Conservation (phyloP, 148 eudicot species). For the Nepenthes gracilis region DNA sequence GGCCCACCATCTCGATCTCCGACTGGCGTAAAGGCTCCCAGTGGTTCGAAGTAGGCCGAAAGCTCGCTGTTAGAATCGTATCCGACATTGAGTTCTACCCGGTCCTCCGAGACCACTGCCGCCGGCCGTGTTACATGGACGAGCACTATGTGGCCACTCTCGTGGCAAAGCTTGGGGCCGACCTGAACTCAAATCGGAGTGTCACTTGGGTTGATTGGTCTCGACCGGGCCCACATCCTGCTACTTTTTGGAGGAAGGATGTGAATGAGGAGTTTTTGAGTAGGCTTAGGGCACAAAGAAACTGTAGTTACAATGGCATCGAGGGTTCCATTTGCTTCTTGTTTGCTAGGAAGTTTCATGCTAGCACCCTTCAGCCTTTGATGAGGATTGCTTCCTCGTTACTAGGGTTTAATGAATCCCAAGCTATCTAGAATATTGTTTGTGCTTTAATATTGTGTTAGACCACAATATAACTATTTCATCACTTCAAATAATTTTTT, state of each 20-base stretch:
- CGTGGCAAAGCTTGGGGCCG: background rate
- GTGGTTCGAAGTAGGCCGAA: slow-evolving; percentile 13
- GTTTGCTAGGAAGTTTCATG: slow-evolving; percentile 8
- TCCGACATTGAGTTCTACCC: slow-evolving; percentile 10
- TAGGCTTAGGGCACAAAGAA: background rate
- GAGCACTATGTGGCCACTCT: slow-evolving; percentile 14
- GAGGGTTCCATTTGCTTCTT: background rate
- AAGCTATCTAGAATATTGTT: too few relatives aligned
- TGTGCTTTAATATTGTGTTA: too few relatives aligned
- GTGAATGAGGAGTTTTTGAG: background rate
- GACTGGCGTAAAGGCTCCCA: slow-evolving; percentile 18
- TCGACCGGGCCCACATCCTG: slow-evolving; percentile 1
- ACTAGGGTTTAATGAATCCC: background rate
- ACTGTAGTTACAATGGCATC: background rate
- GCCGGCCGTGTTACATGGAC: slow-evolving; percentile 14
- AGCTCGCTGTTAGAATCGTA: slow-evolving; percentile 8
- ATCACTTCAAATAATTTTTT: too few relatives aligned
- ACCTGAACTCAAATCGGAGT: slow-evolving; percentile 1
- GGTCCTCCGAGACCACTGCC: slow-evolving; percentile 4
- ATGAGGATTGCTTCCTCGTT: slow-evolving; percentile 3
- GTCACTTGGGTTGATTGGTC: slow-evolving; percentile 12
- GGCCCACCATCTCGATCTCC: slow-evolving; percentile 1
- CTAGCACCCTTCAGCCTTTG: slow-evolving; percentile 1
- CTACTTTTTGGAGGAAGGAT: background rate
- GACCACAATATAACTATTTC: too few relatives aligned